Evolutionary conservation across 2,329 filamentous ascomycete species (phyloP), one percentile per base, ranked within the genome.

Genomic region (Blastomyces parvus): DNA sequence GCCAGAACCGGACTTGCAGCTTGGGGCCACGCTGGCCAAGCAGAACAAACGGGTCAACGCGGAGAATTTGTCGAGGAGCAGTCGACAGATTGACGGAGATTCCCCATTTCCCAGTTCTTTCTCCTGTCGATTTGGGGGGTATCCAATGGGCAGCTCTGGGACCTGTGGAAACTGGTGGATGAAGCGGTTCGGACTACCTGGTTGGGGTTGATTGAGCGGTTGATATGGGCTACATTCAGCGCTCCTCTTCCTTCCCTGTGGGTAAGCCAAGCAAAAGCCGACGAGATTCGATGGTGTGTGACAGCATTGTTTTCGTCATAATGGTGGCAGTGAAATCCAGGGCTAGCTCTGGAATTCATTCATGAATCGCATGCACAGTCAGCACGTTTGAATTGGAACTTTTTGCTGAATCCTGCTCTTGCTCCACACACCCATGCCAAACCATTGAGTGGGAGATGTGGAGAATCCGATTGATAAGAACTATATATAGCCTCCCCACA

Each of bases 1-100:
- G 46, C 59, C 59, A 61, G 59, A 61, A 50, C 59, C 5, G 9
- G 46, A 11, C 46, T n/a, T 38, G 57, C 27, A 36, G 25, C 17
- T 30, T 22, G 30, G 44, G 44, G 33, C 42, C 33, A 30, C 44
- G 11, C 30, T 0, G 8, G 30, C 46, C 27, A 30, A 61, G 46
- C 19, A 60, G 13, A 50, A 40, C 46, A 36, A 33, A 19, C 59
- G 30, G 59, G 50, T n/a, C 27, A 11, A 52, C 30, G n/a, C 27
- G 59, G 59, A 52, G 22, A 52, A 52, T 44, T 44, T 22, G 30
- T 27, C 59, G 3, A 59, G 25, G 13, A 27, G 36, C 13, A 30
- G 2, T 11, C 8, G 17, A n/a, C 9, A 42, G 30, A 33, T 17
- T 46, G 27, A 44, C 55, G 27, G 33, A 59, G 40, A 3, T 30